These are phyloP conservation scores for Verruconis gallopava DNA, from an alignment of 2,329 filamentous ascomycete genomes.

Conservation along the genomic window DNA sequence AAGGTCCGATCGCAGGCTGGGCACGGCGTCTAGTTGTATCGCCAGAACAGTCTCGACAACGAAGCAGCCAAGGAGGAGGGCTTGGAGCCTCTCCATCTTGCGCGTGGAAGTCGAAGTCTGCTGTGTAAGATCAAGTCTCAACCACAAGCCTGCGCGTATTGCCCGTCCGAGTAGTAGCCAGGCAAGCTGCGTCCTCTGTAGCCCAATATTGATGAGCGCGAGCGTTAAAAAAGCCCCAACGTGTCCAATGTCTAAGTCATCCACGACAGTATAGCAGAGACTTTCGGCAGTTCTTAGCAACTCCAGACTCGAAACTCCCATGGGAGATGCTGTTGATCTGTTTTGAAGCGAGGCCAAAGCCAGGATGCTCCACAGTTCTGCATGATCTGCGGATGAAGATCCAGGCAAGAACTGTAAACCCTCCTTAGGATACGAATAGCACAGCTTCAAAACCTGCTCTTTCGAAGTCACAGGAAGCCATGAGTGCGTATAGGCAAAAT, in stretches of 20 bases:
- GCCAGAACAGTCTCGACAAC: conserved; percentile 48
- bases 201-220: conserved; percentile 49
- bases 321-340: neutral
- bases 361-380: conserved; percentile 33
- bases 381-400: conserved; percentile 20
- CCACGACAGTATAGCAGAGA: conserved; percentile 21
- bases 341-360: conserved; percentile 27
- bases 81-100: conserved; percentile 19
- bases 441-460: conserved; percentile 44
- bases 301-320: neutral
- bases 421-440: conserved; percentile 40
- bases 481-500: conserved; percentile 61
- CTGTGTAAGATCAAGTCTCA: conserved; percentile 8
- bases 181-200: conserved; percentile 42
- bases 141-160: conserved; percentile 35
- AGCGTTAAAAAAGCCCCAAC: conserved; percentile 35
- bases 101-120: neutral
- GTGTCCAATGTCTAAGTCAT: conserved; percentile 25
- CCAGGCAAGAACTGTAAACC: conserved; percentile 24
- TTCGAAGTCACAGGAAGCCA: conserved; percentile 67
- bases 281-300: conserved; percentile 16
- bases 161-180: conserved; percentile 54
- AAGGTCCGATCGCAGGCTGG: conserved; percentile 38
- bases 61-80: conserved; percentile 44
- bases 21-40: conserved; percentile 35